Conservation (phyloP, 179 eudicot genomes). For the Corrigiola litoralis region DNA sequence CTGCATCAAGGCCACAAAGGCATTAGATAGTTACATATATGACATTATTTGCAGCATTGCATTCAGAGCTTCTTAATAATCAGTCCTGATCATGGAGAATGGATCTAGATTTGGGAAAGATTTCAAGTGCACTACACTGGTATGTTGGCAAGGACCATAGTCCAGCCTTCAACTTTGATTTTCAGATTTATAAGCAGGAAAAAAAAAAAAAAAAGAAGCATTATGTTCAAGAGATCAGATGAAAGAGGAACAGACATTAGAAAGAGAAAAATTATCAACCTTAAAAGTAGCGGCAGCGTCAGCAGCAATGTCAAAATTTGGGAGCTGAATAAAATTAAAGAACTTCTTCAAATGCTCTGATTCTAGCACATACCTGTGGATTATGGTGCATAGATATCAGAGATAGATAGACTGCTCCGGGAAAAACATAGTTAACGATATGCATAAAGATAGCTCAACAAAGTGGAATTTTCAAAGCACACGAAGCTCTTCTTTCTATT, state of each 20-base stretch:
- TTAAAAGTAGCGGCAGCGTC: slow-evolving; percentile 98
- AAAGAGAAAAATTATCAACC: slow-evolving; percentile 38
- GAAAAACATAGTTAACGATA: neutral
- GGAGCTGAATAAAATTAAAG: slow-evolving; percentile 83
- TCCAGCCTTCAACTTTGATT: neutral
- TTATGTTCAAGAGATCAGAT: neutral
- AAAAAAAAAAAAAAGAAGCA: neutral
- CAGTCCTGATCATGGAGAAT: neutral
- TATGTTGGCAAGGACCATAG: neutral
- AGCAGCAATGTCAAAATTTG: slow-evolving; percentile 93
- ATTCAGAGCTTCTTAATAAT: neutral
- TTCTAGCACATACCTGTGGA: slow-evolving; percentile 76
- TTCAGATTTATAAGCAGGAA: neutral
- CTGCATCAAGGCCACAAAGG: slow-evolving; percentile 37
- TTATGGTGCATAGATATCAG: neutral
- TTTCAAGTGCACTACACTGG: neutral
- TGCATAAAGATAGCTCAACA: no score
- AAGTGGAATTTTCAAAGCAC: no score
- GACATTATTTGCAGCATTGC: neutral
- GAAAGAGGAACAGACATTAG: neutral
- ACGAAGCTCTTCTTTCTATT: no score
- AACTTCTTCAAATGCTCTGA: slow-evolving; percentile 85
- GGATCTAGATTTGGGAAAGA: neutral
- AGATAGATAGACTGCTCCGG: no score
- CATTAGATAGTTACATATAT: neutral